A percentile compares a stretch with the other conserved stretches of the same genome.
These are phyloP conservation scores for Hemileccinum impolitum DNA, from an alignment of 768 basidiomycete species.

Conservation along the genomic window DNA sequence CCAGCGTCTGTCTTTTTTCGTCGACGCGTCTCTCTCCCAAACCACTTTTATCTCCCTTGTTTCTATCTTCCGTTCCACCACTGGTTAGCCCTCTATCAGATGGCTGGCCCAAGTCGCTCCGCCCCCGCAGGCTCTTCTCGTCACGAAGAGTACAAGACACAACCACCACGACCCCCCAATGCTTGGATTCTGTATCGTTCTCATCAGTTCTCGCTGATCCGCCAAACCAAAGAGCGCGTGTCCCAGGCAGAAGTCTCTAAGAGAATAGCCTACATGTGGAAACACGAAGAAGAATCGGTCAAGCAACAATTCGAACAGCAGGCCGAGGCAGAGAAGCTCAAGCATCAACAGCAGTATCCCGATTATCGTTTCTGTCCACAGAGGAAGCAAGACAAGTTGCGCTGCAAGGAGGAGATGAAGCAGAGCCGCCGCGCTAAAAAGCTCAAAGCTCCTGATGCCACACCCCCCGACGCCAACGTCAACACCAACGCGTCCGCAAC, in stretches of 20 bases:
- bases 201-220: constrained; percentile 38
- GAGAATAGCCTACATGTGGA: constrained; percentile 64
- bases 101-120: constrained; percentile 22
- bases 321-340: constrained; percentile 51
- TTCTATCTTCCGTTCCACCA: constrained; percentile 4
- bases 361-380: constrained; percentile 55
- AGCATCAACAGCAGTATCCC: constrained; percentile 51
- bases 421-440: constrained; percentile 27
- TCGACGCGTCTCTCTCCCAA: constrained; percentile 27
- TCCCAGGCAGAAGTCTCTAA: constrained; percentile 66
- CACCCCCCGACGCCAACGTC: not conserved
- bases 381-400: constrained; percentile 50
- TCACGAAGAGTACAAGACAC: constrained; percentile 16
- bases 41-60: constrained; percentile 17
- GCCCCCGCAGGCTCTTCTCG: not conserved
- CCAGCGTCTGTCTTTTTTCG: constrained; percentile 22
- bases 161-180: constrained; percentile 69
- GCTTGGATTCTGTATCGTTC: constrained; percentile 83
- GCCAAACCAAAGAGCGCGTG: constrained; percentile 30
- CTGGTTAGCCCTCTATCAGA: constrained; percentile 13
- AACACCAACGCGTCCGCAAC: not conserved
- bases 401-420: constrained; percentile 38
- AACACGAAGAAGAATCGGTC: constrained; percentile 44
- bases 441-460: constrained; percentile 19
- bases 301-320: constrained; percentile 49